Base-by-base conservation (phyloP, 1,284 basidiomycete species). In the Leccinum laetum region DNA sequence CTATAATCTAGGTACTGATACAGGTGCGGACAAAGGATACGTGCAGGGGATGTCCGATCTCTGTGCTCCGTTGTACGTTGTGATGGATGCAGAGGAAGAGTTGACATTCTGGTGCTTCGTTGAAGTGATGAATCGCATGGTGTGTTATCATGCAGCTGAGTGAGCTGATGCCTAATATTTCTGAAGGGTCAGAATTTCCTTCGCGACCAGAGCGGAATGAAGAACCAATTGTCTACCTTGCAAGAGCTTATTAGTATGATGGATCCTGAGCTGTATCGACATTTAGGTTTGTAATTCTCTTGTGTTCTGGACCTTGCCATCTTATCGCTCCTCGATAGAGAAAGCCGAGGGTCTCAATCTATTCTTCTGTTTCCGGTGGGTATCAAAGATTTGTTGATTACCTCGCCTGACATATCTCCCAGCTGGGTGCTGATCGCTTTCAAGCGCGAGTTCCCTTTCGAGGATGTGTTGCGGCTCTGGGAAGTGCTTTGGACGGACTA, bases 41-140 rank as follows among this genome's bases (percentile, higher is more conserved):
- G 95, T 96, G 3, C 93, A 98, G 80, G 95, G 98, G 37, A 99
- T 99, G 98, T 96, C 94, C 2, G 98, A 99, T 76, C 85, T 99
- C 5, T 94, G 95, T 72, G 91, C 94, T 2, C 97, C 97, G 7
- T 82, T 99, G 24, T 99, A 98, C 75, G 89, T 98, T 35, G 93
- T 97, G 6, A 92, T 94, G 83, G 90, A 87, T 61, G 93, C 88
- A 13, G 93, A 98, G 70, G 94, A 98, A 73, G 92, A 91, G 57
- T 79, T 92, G 75, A 94, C 94, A 0, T 99, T 98, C 78, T 98
- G 96, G 95, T 95, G 94, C 73, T 96, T 99, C 74, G 95, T 94
- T 21, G 89, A 92, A 67, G 86, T 98, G 64, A 99, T 99, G 98
- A 85, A 94, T 72, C 89, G 94, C 59, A 97, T 98, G 94, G 95